Conservation (phyloP, 108 stramenopile species). For the Cylindrotheca closterium region DNA sequence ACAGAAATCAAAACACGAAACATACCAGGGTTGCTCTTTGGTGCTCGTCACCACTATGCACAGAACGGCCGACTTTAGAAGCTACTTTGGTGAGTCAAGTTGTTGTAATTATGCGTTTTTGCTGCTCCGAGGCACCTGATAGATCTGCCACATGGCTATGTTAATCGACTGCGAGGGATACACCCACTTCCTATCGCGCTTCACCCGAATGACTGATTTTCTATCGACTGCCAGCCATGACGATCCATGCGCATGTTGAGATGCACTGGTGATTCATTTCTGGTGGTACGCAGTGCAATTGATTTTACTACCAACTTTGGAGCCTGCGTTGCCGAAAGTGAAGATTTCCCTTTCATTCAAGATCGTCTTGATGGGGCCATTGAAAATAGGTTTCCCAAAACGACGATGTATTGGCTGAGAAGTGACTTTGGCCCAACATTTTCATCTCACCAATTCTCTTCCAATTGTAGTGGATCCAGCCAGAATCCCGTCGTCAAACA, state of each 20-base stretch:
- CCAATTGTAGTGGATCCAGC: too few species aligned
- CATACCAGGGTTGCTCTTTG: neutral
- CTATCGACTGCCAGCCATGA: neutral
- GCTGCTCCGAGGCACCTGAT: neutral
- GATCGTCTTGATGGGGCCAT: constrained; percentile 17
- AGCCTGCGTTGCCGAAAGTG: constrained; percentile 38
- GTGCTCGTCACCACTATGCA: neutral
- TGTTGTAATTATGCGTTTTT: neutral
- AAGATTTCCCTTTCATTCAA: constrained; percentile 4
- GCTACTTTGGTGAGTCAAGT: neutral
- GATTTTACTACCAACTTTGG: constrained; percentile 19
- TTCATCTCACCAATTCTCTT: too few species aligned
- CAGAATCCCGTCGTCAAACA: too few species aligned
- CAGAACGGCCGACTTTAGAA: too few species aligned
- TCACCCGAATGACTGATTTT: neutral
- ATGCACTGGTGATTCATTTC: neutral
- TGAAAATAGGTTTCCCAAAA: constrained; percentile 76
- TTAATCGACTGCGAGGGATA: neutral
- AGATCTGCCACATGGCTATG: neutral
- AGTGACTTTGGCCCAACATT: constrained; percentile 72
- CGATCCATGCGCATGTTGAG: neutral
- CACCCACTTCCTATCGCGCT: neutral
- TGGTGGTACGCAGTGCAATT: constrained; percentile 16
- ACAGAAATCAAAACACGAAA: neutral
- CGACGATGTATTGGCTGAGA: constrained; percentile 78